Evolutionary conservation across 495 filamentous ascomycete genomes (phyloP), one percentile per base, ranked within the genome.

Genomic region (Lineolata rhizophorae): DNA sequence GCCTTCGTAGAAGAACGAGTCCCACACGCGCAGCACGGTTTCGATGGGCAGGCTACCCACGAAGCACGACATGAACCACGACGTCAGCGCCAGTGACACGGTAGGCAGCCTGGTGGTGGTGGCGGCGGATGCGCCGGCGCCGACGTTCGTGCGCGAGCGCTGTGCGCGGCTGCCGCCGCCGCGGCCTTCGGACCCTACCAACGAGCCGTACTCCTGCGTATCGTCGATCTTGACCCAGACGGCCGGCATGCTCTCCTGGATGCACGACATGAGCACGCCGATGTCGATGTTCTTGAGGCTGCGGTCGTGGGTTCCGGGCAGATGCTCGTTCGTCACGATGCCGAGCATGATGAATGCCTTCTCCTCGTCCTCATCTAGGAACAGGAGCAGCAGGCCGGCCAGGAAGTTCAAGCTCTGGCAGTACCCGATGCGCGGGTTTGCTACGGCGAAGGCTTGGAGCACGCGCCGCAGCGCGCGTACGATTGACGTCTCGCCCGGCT

Each of bases 51-150:
- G 52, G 1, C 74, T 91, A 21, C 84, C 82, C 49, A 94, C 85
- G 51, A 87, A 94, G 27, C 83, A 72, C 11, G 74, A 82, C 87
- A 97, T 97, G 51, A 97, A 90, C 87, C 87, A 97, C n/a, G 82
- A 74, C 1, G 84, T 93, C 44, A 84, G 74, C 37, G 83, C 85
- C 1, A 97, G 64, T 5, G 81, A 84, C 42, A 97, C 83, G 8
- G 87, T 79, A 0, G 87, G 87, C 5, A 93, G 57, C 2, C 76
- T 69, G 14, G 65, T 61, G 38, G 41, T 36, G 20, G 38, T 35
- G 19, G 42, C 31, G 2, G 33, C 25, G 9, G 37, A 24, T 17
- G 35, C 34, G 14, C 37, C 39, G 5, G 37, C 37, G 55, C 51
- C 45, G n/a, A n/a, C n/a, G n/a, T n/a, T n/a, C n/a, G n/a, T n/a